Evolutionary conservation across 228 moss, liverwort and hornwort genomes (phyloP).

Genomic region (Sphagnum fallax): DNA sequence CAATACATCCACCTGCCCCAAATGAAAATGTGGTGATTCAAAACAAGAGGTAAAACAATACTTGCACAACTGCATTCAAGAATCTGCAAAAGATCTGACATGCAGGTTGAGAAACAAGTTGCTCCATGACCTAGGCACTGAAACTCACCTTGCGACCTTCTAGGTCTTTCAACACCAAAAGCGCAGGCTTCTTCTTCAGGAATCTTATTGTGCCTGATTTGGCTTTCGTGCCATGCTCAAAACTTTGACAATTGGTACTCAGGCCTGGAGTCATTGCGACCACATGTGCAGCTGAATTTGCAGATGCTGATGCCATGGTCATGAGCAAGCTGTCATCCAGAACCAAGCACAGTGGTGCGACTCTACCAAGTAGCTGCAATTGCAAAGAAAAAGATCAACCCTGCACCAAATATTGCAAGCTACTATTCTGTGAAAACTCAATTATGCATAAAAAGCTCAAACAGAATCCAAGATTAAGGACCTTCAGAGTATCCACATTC

Average conservation of each 20-base stretch:
- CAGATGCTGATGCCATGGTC: constrained; percentile 44
- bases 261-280: constrained; percentile 79
- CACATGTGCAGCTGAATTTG: constrained; percentile 30
- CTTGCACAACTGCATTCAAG: not conserved
- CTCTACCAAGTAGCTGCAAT: constrained; percentile 15
- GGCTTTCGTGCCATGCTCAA: constrained; percentile 7
- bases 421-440: not conserved
- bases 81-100: too few species aligned
- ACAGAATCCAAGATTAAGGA: not conserved
- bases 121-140: not conserved
- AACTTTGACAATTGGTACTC: constrained; percentile 22
- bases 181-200: constrained; percentile 50
- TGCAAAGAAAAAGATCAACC: too few species aligned
- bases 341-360: constrained; percentile 45
- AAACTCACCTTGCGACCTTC: constrained; percentile 46
- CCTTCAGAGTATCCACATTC: too few species aligned
- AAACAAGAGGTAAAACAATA: not conserved
- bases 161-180: constrained; percentile 39
- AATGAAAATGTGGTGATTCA: not conserved
- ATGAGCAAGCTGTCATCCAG: constrained; percentile 81
- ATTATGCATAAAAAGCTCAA: not conserved
- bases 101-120: not conserved
- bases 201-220: constrained; percentile 28
- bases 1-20: constrained; percentile 58
- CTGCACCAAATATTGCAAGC: not conserved